These are phyloP conservation scores for Pythium utonaiense DNA, from an alignment of 352 stramenopile genomes.

Conservation along the genomic window DNA sequence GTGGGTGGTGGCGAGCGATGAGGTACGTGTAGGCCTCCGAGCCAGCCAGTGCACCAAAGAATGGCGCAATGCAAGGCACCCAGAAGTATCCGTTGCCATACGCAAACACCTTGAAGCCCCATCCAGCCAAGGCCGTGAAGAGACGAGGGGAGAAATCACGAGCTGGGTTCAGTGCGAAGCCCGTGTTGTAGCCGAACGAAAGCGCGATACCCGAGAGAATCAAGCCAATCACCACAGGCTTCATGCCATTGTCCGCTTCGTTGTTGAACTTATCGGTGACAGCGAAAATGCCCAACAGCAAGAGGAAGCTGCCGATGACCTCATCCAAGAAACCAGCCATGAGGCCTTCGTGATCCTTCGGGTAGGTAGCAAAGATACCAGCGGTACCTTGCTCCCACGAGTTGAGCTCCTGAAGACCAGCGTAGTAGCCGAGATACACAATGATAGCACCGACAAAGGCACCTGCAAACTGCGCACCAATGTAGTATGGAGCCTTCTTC, in stretches of 20 bases:
- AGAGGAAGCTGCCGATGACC: slow-evolving; percentile 51
- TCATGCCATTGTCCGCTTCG: slow-evolving; percentile 57
- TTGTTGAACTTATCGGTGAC: slow-evolving; percentile 76
- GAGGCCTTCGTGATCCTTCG: slow-evolving; percentile 59
- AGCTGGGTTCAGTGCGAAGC: slow-evolving; percentile 66
- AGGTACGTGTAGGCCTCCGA: slow-evolving; percentile 40
- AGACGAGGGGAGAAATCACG: slow-evolving; percentile 47
- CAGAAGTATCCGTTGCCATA: slow-evolving; percentile 48
- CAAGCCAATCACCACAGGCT: slow-evolving; percentile 66
- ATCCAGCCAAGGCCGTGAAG: slow-evolving; percentile 40
- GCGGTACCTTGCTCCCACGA: slow-evolving; percentile 58
- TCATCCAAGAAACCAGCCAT: slow-evolving; percentile 62
- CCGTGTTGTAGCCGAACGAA: slow-evolving; percentile 62
- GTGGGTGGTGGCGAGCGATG: slow-evolving; percentile 35
- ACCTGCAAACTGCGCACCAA: slow-evolving; percentile 51
- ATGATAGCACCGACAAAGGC: slow-evolving; percentile 62
- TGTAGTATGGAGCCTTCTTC: slow-evolving; percentile 65
- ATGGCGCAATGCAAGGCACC: slow-evolving; percentile 43
- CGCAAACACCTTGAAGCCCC: slow-evolving; percentile 49
- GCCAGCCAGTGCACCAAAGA: slow-evolving; percentile 37
- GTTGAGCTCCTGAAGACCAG: slow-evolving; percentile 48
- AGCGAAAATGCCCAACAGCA: slow-evolving; percentile 64
- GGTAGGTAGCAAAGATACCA: slow-evolving; percentile 73
- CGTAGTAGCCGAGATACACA: slow-evolving; percentile 68
- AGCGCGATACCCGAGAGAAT: slow-evolving; percentile 44